Base-by-base conservation (phyloP, 106 monocot species). In the Dioscorea zingiberensis region DNA sequence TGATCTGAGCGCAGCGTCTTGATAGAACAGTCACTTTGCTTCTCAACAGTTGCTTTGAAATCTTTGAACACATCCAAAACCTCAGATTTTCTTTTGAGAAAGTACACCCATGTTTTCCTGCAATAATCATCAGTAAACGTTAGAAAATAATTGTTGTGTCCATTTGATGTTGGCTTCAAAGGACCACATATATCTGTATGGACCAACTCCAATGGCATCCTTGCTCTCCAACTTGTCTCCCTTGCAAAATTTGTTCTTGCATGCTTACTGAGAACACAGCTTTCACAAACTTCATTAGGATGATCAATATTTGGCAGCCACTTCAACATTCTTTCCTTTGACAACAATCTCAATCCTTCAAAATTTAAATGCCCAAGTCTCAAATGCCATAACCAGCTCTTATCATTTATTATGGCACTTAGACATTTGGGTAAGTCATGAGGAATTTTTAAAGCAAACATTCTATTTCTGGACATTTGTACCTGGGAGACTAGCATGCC, bases 311-410 rank as follows among this genome's bases (percentile, higher is more conserved):
- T 54, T 21, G 62, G 30, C 5, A 59, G 23, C 3, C 47, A 58
- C 6, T 51, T 7, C 15, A 71, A 49, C 51, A 63, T 62, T 15
- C 49, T 21, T 1, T 0, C 16, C 7, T 0, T 59, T 1, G 0
- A 25, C 12, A 56, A 8, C 8, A 58, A 7, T 15, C 48, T 73
- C 11, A 49, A 2, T 1, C 27, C 29, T 22, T 29, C 49, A 13
- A 72, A 72, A 25, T 25, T n/a, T 6, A 72, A 46, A 64, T 64
- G 63, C 1, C 63, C 57, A 17, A 48, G 22, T 9, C 32, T 6
- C 8, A 62, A 11, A 64, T 76, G 63, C 76, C 69, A 76, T 7
- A 57, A 0, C 54, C 44, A 46, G 8, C 16, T 15, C 3, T 3
- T 9, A 54, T 54, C 17, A 3, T 54, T 54, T 9, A 54, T 13